Conservation (phyloP, 2,329 filamentous ascomycete species). For the Balansia obtecta region DNA sequence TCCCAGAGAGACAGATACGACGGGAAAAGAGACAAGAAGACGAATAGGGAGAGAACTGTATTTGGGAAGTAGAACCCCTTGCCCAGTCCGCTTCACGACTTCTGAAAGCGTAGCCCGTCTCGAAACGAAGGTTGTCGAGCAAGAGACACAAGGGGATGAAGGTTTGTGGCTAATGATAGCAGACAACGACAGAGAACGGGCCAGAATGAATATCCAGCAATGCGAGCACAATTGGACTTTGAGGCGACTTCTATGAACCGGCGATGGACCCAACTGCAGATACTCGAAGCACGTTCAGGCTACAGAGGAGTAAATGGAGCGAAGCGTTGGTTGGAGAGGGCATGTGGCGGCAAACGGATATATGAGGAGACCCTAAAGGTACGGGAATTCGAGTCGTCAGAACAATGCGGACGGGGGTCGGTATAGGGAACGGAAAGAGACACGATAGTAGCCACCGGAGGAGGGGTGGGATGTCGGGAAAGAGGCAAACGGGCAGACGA, state of each 20-base stretch:
- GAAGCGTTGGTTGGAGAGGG: not conserved
- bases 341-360: conserved; percentile 15
- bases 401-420: conserved; percentile 5
- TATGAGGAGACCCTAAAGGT: conserved; percentile 9
- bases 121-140: not conserved
- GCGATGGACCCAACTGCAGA: not conserved
- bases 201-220: not conserved
- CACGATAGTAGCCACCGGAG: conserved; percentile 5
- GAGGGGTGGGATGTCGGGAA: conserved; percentile 3
- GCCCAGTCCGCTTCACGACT: not conserved
- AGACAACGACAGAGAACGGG: not conserved
- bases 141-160: not conserved
- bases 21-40: not conserved
- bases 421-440: conserved; percentile 1
- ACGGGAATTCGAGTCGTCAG: conserved; percentile 2
- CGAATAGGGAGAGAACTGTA: not conserved
- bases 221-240: too few species aligned
- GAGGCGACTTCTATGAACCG: not conserved
- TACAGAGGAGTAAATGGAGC: not conserved
- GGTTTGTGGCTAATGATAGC: not conserved
- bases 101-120: not conserved
- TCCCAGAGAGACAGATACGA: not conserved
- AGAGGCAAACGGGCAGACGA: conserved; percentile 3
- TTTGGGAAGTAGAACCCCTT: not conserved
- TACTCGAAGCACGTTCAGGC: not conserved